Evolutionary conservation across 2,329 filamentous ascomycete genomes (phyloP).

Genomic region (Trichoderma hamatum): DNA sequence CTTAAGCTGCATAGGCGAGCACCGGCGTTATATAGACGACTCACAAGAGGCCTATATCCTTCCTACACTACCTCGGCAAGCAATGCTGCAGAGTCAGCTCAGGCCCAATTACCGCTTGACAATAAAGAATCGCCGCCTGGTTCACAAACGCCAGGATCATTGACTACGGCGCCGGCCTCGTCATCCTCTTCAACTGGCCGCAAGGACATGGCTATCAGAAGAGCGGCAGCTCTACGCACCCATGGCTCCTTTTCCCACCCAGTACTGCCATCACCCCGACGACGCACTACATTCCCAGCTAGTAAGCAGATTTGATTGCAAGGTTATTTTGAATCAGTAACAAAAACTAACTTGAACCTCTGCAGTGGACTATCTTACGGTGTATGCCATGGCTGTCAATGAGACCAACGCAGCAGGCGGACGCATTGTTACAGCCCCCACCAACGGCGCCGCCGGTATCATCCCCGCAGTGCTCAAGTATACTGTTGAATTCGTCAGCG

Average conservation of each 20-base stretch:
- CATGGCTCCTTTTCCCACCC: constrained; percentile 23
- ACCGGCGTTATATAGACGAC: constrained; percentile 18
- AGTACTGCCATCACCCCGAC: constrained; percentile 13
- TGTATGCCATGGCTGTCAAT: constrained; percentile 24
- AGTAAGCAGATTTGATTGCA: background rate
- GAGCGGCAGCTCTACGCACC: constrained; percentile 3
- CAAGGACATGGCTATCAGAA: constrained; percentile 5
- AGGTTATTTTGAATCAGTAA: background rate
- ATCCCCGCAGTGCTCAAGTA: constrained; percentile 23
- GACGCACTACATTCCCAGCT: constrained; percentile 18
- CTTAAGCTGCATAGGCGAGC: constrained; percentile 17
- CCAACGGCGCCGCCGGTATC: constrained; percentile 18
- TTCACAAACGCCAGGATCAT: background rate
- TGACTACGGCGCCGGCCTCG: background rate
- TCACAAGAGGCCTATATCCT: constrained; percentile 22
- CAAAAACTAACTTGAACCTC: background rate
- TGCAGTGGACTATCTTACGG: constrained; percentile 15
- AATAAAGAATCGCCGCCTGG: background rate
- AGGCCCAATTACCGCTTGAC: background rate
- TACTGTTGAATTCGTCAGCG: constrained; percentile 16
- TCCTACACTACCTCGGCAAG: background rate
- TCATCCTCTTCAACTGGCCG: background rate
- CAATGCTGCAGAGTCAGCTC: background rate
- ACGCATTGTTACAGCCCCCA: constrained; percentile 19
- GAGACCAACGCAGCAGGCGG: constrained; percentile 21